phyloP scores from a whole-genome alignment of 495 filamentous ascomycete genomes.

The Penicillium macrosclerotiorum region DNA sequence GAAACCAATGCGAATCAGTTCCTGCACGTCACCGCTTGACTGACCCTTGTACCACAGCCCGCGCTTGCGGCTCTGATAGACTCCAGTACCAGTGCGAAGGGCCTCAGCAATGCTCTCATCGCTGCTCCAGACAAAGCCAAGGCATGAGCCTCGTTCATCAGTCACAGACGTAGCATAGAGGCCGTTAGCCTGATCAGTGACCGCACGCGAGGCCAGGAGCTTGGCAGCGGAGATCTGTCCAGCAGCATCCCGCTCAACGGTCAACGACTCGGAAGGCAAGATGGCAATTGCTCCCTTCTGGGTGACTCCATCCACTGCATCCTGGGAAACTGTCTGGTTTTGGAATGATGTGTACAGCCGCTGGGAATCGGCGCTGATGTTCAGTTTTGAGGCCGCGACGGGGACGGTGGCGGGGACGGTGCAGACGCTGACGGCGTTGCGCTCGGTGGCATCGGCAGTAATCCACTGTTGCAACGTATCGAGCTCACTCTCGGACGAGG shows the following conservation, averaged over 20 bases:
- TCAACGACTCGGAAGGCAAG: constrained; percentile 67
- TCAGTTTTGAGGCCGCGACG: constrained; percentile 41
- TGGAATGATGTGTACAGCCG: constrained; percentile 35
- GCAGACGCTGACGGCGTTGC: constrained; percentile 52
- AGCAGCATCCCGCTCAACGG: constrained; percentile 57
- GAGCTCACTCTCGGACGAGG: constrained; percentile 36
- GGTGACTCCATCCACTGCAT: constrained; percentile 50
- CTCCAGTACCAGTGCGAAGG: constrained; percentile 80
- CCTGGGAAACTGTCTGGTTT: constrained; percentile 36
- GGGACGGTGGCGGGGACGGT: constrained; percentile 51
- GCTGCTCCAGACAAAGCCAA: constrained; percentile 92
- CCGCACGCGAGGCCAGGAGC: constrained; percentile 65
- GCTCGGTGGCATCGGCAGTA: constrained; percentile 42
- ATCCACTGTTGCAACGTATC: constrained; percentile 38
- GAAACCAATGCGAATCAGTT: constrained; percentile 76
- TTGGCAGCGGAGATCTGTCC: constrained; percentile 63
- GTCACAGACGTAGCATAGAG: constrained; percentile 84
- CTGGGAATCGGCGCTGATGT: constrained; percentile 37
- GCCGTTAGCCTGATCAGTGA: constrained; percentile 80
- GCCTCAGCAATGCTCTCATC: constrained; percentile 86
- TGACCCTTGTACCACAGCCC: constrained; percentile 97
- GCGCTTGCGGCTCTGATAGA: constrained; percentile 93
- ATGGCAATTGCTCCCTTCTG: constrained; percentile 70
- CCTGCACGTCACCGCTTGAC: constrained; percentile 87
- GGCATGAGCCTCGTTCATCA: constrained; percentile 79